Percentiles rank a stretch among this genome's conserved stretches.
phyloP scores from a whole-genome alignment of 2,329 filamentous ascomycete genomes.

The Aspergillus floridensis region DNA sequence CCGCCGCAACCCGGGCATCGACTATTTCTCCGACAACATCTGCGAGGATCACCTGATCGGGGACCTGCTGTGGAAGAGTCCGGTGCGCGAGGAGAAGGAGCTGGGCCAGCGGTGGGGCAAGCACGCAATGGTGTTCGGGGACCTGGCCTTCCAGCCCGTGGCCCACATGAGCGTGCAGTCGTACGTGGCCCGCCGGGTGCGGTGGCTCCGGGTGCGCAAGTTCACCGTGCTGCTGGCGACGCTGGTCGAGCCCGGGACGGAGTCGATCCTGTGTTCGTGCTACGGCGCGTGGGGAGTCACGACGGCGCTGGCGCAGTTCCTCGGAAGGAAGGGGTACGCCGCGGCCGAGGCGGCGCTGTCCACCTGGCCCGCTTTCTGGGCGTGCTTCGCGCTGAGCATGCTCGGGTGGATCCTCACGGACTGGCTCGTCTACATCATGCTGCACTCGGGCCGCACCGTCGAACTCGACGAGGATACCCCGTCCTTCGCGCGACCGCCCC shows the following conservation, averaged over 20 bases:
- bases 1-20: conserved; percentile 65
- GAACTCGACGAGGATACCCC: conserved; percentile 72
- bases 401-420: conserved; percentile 72
- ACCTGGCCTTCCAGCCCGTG: conserved; percentile 87
- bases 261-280: conserved; percentile 77
- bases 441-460: conserved; percentile 72
- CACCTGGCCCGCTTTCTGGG: conserved; percentile 66
- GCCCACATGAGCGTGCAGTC: conserved; percentile 72
- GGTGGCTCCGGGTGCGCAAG: conserved; percentile 91
- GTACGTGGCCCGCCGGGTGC: conserved; percentile 76
- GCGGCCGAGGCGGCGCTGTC: conserved; percentile 55
- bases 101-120: conserved; percentile 58
- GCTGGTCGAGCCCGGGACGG: conserved; percentile 86
- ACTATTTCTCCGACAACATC: conserved; percentile 93
- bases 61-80: conserved; percentile 75
- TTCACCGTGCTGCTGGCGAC: conserved; percentile 90
- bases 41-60: conserved; percentile 97
- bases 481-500: conserved; percentile 60
- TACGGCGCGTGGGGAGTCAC: conserved; percentile 79
- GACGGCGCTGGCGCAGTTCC: conserved; percentile 60
- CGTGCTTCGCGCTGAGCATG: conserved; percentile 66
- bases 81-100: conserved; percentile 37
- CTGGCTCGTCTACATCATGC: conserved; percentile 66
- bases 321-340: conserved; percentile 43
- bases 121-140: conserved; percentile 79